phyloP scores from a whole-genome alignment of 1,284 basidiomycete genomes.

The Pseudozyma flocculosa region DNA sequence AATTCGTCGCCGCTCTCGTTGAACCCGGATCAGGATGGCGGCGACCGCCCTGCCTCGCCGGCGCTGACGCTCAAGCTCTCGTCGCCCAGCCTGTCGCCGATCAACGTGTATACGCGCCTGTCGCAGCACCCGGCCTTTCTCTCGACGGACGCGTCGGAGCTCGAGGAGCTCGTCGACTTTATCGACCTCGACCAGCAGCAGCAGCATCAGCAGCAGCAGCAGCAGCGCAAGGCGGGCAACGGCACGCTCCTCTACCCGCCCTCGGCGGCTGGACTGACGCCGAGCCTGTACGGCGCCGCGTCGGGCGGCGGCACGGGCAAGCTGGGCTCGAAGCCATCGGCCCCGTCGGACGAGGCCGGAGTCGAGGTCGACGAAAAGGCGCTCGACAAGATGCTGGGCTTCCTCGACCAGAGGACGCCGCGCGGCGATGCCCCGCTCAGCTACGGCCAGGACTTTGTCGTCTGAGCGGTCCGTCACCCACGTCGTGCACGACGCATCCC shows the following conservation, averaged over 20 bases:
- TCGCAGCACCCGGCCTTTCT: slow-evolving; percentile 49
- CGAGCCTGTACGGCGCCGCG: slow-evolving; percentile 17
- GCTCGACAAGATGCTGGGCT: slow-evolving; percentile 32
- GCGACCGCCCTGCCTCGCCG: too few relatives aligned
- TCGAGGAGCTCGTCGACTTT: slow-evolving; percentile 48
- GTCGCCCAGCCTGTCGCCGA: slow-evolving; percentile 27
- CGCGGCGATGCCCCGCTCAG: slow-evolving; percentile 2
- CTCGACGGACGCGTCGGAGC: slow-evolving; percentile 38
- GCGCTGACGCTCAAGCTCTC: background rate
- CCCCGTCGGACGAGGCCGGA: slow-evolving; percentile 4
- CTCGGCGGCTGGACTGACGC: slow-evolving; percentile 13
- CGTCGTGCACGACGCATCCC: too few relatives aligned
- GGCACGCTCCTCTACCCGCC: slow-evolving; percentile 11
- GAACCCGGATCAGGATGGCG: too few relatives aligned
- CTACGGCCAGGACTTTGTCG: too few relatives aligned
- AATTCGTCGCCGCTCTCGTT: background rate
- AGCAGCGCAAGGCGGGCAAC: slow-evolving; percentile 12
- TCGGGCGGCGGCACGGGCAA: background rate
- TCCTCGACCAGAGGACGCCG: slow-evolving; percentile 37
- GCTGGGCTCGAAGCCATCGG: slow-evolving; percentile 1
- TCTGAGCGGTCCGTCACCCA: too few relatives aligned
- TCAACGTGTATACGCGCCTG: slow-evolving; percentile 44
- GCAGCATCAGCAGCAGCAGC: slow-evolving; percentile 13
- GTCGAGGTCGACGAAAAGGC: slow-evolving; percentile 42
- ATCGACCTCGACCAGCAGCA: slow-evolving; percentile 21